Conservation (phyloP, 176 grass and related monocot species). For the Themeda triandra region DNA sequence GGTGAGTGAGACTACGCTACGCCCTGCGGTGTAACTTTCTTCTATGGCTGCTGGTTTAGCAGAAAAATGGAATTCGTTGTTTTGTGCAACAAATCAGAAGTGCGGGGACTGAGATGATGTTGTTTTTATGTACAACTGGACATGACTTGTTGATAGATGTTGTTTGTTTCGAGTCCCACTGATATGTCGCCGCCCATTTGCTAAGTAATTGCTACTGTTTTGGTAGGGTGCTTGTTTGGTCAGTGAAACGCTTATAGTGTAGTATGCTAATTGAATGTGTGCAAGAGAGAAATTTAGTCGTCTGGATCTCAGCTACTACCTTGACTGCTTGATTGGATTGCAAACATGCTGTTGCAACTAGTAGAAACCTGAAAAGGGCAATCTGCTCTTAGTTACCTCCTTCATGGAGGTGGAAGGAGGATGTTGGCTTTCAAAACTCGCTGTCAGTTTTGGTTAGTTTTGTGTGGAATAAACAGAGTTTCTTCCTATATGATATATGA, state of each 20-base stretch:
- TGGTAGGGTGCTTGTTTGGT: background rate
- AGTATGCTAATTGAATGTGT: background rate
- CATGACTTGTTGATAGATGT: background rate
- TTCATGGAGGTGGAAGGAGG: no score
- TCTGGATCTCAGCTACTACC: background rate
- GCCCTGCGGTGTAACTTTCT: background rate
- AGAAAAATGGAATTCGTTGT: background rate
- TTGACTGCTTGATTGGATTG: background rate
- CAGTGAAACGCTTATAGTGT: background rate
- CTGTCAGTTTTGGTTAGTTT: no score
- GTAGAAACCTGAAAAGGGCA: no score
- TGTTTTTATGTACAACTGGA: background rate
- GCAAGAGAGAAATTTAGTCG: background rate
- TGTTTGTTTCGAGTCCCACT: background rate
- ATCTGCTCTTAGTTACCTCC: no score
- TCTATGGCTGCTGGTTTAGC: background rate
- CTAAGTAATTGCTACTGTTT: background rate
- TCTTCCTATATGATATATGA: no score
- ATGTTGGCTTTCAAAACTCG: no score
- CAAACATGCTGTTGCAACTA: no score
- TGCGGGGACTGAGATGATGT: background rate
- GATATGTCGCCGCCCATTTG: no score
- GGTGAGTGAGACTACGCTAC: slow-evolving; percentile 33
- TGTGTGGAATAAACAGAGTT: no score
- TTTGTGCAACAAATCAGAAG: background rate